These are phyloP conservation scores for Cladorrhinum samala DNA, from an alignment of 495 filamentous ascomycete species.

Conservation along the genomic window DNA sequence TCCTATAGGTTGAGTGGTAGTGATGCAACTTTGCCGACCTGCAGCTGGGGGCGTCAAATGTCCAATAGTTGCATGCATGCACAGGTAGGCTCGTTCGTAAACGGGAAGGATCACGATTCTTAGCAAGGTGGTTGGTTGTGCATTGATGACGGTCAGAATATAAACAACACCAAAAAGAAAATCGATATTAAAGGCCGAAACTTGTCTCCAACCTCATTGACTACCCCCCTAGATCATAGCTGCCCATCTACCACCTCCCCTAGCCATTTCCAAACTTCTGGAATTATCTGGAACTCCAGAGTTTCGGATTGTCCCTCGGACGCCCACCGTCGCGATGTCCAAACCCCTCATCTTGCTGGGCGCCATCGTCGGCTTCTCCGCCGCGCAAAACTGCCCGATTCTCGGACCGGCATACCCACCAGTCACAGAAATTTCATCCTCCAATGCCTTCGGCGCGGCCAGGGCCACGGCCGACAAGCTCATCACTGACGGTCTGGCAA, in stretches of 20 bases:
- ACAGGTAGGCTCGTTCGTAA: too few relatives aligned
- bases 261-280: too few relatives aligned
- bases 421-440: neutral
- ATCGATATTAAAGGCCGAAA: too few relatives aligned
- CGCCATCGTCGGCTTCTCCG: neutral
- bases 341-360: neutral
- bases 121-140: too few relatives aligned
- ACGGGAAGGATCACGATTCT: neutral
- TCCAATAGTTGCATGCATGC: neutral
- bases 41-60: neutral
- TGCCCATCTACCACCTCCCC: too few relatives aligned
- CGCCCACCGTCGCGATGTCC: too few relatives aligned
- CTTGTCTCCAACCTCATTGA: too few relatives aligned
- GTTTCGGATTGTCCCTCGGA: too few relatives aligned
- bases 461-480: slow-evolving; percentile 6
- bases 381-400: slow-evolving; percentile 18
- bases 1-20: neutral
- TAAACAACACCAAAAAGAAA: too few relatives aligned
- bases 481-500: slow-evolving; percentile 1
- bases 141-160: too few relatives aligned
- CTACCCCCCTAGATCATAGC: too few relatives aligned
- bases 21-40: neutral
- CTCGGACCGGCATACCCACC: slow-evolving; percentile 17
- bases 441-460: neutral
- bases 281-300: too few relatives aligned